Evolutionary conservation across 306 rosid genomes (phyloP).

Genomic region (Pyrus pyrifolia): DNA sequence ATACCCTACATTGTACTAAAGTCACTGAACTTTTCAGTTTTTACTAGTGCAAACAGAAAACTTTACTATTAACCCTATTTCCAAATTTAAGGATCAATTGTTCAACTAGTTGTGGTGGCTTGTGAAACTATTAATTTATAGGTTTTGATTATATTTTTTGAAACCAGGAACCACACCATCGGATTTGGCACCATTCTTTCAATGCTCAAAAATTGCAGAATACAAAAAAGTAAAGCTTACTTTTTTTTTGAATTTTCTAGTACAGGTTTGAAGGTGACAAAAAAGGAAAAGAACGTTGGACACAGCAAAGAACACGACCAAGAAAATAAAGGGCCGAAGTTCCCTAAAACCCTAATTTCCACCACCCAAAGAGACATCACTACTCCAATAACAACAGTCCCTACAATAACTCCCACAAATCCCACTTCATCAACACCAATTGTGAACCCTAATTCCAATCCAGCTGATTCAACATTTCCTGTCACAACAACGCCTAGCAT

Average conservation of each 20-base stretch:
- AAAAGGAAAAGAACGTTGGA: constrained; percentile 15
- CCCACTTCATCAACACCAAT: constrained; percentile 13
- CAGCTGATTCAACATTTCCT: constrained; percentile 51
- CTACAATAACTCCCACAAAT: constrained; percentile 45
- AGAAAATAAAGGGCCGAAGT: constrained; percentile 18
- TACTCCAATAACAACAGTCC: constrained; percentile 73
- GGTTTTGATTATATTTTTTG: not conserved
- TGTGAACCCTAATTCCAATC: constrained; percentile 27
- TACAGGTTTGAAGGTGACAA: constrained; percentile 49
- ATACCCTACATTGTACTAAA: not conserved
- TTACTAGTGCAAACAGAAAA: constrained; percentile 5
- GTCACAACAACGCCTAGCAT: constrained; percentile 38
- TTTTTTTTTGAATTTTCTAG: constrained; percentile 29
- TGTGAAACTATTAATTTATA: not conserved
- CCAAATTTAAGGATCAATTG: not conserved
- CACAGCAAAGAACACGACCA: constrained; percentile 31
- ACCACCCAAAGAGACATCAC: constrained; percentile 57
- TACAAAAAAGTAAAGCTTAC: constrained; percentile 23
- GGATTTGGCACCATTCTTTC: constrained; percentile 17
- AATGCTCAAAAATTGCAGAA: constrained; percentile 26
- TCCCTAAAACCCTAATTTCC: constrained; percentile 23
- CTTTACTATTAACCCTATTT: not conserved
- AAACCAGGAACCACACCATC: not conserved
- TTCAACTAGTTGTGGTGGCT: not conserved
- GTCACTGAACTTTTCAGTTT: not conserved